Evolutionary conservation across 768 basidiomycete species (phyloP), one percentile per base, ranked within the genome.

Genomic region (Boletus speciosus): DNA sequence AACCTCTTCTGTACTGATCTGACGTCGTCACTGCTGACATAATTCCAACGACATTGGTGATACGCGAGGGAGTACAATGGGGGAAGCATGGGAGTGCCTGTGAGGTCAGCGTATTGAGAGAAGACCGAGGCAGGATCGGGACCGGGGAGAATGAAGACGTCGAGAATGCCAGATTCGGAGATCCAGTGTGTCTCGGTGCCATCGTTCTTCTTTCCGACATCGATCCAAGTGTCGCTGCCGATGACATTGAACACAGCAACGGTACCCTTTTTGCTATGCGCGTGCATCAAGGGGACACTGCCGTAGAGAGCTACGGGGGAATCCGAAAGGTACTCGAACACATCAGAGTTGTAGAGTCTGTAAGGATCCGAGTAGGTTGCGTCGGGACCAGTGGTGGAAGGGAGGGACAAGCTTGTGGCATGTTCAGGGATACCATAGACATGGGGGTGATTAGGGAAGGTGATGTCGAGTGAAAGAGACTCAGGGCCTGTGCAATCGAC

Each of bases 31-130:
- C 90, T 86, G 72, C 86, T 90, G 59, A 96, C 79, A 65, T 99
- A 98, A 68, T 99, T 98, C 97, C 97, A 98, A 35, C 97, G 78
- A 69, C 96, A 98, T 68, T 98, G 97, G 71, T 98, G 97, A 65
- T 99, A 96, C 0, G 86, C 97, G 53, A 98, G 77, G 27, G 92
- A 84, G 84, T 91, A 98, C 19, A 90, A 81, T 9, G 93, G 85
- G 0, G 97, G 97, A n/a, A 99, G 77, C 5, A 87, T 85, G 0
- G 90, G 82, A 0, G 88, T 81, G 1, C 97, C 97, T 0, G 95
- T 97, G 50, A 98, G 79, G 19, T 76, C 72, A 0, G 91, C 79
- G 66, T 96, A 98, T 67, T 98, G 93, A 43, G 76, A 79, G 71
- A 98, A 94, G 32, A 98, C 76, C 3, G 90, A 85, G 8, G 80